phyloP scores from a whole-genome alignment of 805 yeast genomes.

The Wickerhamomyces tratensis region DNA sequence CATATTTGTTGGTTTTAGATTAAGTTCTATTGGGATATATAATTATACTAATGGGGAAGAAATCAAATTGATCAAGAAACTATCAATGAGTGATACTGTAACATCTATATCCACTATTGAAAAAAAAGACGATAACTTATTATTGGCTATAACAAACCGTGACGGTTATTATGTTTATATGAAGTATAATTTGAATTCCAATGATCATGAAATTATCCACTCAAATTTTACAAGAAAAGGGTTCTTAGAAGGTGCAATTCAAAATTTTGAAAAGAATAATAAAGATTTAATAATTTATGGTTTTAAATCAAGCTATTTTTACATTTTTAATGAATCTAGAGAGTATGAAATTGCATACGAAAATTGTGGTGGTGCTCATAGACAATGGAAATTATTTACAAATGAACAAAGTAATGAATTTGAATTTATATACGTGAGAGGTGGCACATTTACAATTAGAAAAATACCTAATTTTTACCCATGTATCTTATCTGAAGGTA shows the following conservation, averaged over 20 bases:
- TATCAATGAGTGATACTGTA: slow-evolving; percentile 60
- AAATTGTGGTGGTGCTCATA: slow-evolving; percentile 85
- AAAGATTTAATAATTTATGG: slow-evolving; percentile 58
- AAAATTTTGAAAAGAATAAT: slow-evolving; percentile 22
- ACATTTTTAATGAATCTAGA: slow-evolving; percentile 71
- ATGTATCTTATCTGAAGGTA: slow-evolving; percentile 42
- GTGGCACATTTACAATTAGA: slow-evolving; percentile 36
- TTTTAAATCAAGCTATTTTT: slow-evolving; percentile 70
- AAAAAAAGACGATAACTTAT: slow-evolving; percentile 8
- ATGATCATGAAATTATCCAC: slow-evolving; percentile 26
- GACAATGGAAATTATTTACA: slow-evolving; percentile 59
- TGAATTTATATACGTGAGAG: slow-evolving; percentile 50
- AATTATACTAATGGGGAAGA: slow-evolving; percentile 22
- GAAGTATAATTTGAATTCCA: slow-evolving; percentile 15
- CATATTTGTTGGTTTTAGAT: slow-evolving; percentile 62
- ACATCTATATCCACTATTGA: slow-evolving; percentile 39
- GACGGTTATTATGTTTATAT: slow-evolving; percentile 55
- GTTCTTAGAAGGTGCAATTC: slow-evolving; percentile 66
- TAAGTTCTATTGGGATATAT: slow-evolving; percentile 54
- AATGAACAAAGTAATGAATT: slow-evolving; percentile 17
- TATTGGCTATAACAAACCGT: slow-evolving; percentile 41
- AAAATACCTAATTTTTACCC: slow-evolving; percentile 20
- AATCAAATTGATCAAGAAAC: slow-evolving; percentile 28
- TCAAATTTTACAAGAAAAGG: slow-evolving; percentile 66
- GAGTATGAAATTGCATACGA: slow-evolving; percentile 63